These are phyloP conservation scores for Dimocarpus longan DNA, from an alignment of 345 rosid genomes.

Conservation along the genomic window DNA sequence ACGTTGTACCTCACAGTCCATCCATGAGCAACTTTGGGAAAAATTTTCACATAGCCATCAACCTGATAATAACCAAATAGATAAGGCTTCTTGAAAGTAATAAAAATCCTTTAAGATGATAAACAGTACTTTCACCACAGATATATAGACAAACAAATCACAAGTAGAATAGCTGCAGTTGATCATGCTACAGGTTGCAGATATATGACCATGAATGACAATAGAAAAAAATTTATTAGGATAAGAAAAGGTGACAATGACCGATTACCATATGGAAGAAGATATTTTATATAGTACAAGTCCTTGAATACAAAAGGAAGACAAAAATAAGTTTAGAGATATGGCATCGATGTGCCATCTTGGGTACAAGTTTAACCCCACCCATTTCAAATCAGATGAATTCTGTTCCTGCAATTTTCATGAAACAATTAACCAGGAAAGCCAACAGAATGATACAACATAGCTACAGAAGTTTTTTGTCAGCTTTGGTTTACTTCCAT, in stretches of 20 bases:
- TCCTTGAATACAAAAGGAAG: too few relatives aligned
- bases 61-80: conserved; percentile 40
- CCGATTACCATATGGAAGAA: neutral
- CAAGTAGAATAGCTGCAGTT: neutral
- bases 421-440: neutral
- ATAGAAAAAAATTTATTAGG: neutral
- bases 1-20: conserved; percentile 67
- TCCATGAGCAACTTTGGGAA: conserved; percentile 70
- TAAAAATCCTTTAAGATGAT: neutral
- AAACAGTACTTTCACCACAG: neutral
- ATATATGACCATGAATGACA: conserved; percentile 4
- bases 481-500: neutral
- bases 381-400: neutral
- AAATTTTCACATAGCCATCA: conserved; percentile 63
- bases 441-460: neutral
- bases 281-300: neutral
- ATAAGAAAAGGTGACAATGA: neutral
- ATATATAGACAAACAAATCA: neutral
- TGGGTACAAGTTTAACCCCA: neutral
- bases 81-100: neutral
- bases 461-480: neutral
- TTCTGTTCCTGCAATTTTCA: neutral
- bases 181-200: neutral
- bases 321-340: neutral
- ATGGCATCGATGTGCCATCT: neutral